These are phyloP conservation scores for Posidonia australis DNA, from an alignment of 106 monocot species.

Conservation along the genomic window DNA sequence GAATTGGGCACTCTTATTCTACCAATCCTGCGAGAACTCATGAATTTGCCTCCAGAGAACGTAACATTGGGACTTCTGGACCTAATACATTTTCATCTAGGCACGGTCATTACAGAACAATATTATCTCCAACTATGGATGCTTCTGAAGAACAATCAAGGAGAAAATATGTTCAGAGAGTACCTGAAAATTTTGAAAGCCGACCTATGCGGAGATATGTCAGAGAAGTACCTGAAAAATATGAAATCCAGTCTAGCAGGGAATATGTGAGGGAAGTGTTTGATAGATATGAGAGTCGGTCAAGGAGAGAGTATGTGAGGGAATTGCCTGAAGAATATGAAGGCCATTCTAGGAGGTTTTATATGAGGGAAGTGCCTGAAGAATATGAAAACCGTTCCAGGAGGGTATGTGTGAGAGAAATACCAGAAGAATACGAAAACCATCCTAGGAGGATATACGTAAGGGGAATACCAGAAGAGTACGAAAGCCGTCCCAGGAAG, in stretches of 20 bases:
- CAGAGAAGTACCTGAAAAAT: neutral
- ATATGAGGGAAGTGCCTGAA: constrained; percentile 4
- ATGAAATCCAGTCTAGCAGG: neutral
- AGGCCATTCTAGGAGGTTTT: neutral
- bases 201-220: no score
- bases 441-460: neutral
- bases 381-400: neutral
- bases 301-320: constrained; percentile 1
- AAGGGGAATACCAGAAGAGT: neutral
- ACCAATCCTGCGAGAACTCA: neutral
- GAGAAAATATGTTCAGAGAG: constrained; percentile 1
- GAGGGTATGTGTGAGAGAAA: neutral
- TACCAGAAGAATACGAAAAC: neutral
- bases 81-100: neutral
- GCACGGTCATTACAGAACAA: neutral
- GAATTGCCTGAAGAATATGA: neutral
- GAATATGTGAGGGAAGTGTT: neutral
- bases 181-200: neutral
- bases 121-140: neutral
- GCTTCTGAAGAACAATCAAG: neutral
- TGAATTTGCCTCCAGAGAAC: neutral
- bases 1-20: neutral
- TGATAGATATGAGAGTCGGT: neutral
- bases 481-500: neutral
- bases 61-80: no score